Base-by-base conservation (phyloP, 2,329 filamentous ascomycete species). In the Spiromastix sp. region DNA sequence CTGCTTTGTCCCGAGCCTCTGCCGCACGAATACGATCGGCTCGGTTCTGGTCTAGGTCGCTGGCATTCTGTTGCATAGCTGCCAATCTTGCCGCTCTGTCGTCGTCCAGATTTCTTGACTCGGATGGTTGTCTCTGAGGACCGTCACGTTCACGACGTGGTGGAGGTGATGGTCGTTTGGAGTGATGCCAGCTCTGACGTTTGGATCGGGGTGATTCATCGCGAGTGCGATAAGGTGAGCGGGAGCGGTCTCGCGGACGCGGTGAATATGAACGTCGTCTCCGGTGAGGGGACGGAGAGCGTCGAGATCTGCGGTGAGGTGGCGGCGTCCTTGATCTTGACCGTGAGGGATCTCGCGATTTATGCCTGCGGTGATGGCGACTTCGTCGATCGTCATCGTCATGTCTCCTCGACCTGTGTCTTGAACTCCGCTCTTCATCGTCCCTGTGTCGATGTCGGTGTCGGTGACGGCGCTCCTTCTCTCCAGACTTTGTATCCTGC, bases 51-150 rank as follows among this genome's bases (percentile, higher is more conserved):
- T 87, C 81, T 20, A 91, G 64, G 4, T 79, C 72, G 1, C 70
- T 70, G 4, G 80, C 80, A 17, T 76, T 76, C 13, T 72, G 68
- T 54, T 83, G 80, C 80, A 85, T 85, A 2, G 74, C 77, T 8
- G 77, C 79, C 17, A 85, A 56, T 53, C 76, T 81, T 15, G 71
- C 70, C 9, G 77, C 75, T n/a, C 70, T 68, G 42, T 81, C 77
- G 15, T 74, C 71, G 13, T 70, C 70, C 35, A 36, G 39, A 38
- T 46, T 39, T 40, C 22, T 32, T 33, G 27, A 16, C 31, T 22
- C 33, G 21, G 32, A 37, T 28, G 10, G 22, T 8, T 13, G 22
- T 35, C 34, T 19, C 26, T 36, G 27, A 34, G 46, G 30, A 33
- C 37, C 7, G n/a, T 29, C 30, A 19, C 32, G 32, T 35, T 26